A percentile compares a stretch with the other conserved stretches of the same genome.
These are phyloP conservation scores for Lasiodiplodia citricola DNA, from an alignment of 2,329 filamentous ascomycete genomes.

Conservation along the genomic window DNA sequence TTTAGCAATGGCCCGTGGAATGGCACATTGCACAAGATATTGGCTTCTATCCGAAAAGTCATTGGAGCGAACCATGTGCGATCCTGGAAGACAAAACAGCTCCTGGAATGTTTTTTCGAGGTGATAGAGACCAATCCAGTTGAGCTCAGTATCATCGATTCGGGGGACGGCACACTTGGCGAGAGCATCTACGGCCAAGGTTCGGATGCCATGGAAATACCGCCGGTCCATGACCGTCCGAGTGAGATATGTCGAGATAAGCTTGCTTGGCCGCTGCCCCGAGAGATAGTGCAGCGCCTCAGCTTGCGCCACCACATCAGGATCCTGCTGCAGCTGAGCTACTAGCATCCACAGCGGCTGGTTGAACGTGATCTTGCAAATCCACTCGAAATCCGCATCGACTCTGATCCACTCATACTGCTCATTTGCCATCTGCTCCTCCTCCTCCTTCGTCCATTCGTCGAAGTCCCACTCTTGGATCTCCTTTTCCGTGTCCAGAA, in stretches of 20 bases:
- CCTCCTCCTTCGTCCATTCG: conserved; percentile 89
- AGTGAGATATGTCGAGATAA: conserved; percentile 87
- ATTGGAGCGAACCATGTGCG: conserved; percentile 82
- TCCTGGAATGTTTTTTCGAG: conserved; percentile 85
- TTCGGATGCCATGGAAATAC: conserved; percentile 92
- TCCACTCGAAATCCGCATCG: conserved; percentile 98
- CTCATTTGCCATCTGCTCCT: conserved; percentile 90
- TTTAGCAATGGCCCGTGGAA: conserved; percentile 78
- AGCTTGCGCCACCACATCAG: conserved; percentile 88
- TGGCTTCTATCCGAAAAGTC: conserved; percentile 87
- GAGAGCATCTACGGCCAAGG: conserved; percentile 80
- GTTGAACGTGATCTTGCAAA: conserved; percentile 79
- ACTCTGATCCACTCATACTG: conserved; percentile 99
- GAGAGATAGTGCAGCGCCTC: conserved; percentile 77
- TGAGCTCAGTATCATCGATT: conserved; percentile 58
- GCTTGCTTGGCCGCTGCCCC: conserved; percentile 70
- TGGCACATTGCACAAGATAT: conserved; percentile 83
- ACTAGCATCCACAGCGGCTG: conserved; percentile 98
- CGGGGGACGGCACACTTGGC: conserved; percentile 71
- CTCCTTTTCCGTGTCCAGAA: conserved; percentile 82
- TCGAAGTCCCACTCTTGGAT: conserved; percentile 80
- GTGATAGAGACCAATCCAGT: conserved; percentile 82
- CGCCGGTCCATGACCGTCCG: conserved; percentile 88
- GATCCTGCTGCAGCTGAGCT: conserved; percentile 94
- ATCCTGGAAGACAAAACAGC: conserved; percentile 82